Conservation (phyloP, 495 filamentous ascomycete genomes). For the Daldinia decipiens region DNA sequence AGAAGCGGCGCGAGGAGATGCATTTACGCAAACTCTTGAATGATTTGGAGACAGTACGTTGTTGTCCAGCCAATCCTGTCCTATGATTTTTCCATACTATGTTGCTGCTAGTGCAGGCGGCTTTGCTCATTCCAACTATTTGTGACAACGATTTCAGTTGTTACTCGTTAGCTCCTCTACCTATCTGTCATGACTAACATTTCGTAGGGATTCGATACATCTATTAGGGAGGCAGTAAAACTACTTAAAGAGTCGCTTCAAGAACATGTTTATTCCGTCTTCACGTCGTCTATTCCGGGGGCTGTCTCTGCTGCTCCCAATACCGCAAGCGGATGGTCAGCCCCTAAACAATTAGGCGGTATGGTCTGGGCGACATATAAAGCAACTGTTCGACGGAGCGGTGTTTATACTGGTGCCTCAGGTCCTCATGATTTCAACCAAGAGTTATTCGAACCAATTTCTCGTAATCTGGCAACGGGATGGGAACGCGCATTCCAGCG, state of each 20-base stretch:
- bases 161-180: neutral
- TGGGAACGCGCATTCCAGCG: constrained; percentile 68
- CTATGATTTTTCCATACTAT: neutral
- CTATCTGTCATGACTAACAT: neutral
- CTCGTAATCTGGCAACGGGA: constrained; percentile 58
- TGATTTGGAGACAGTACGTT: constrained; percentile 58
- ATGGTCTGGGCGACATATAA: constrained; percentile 68
- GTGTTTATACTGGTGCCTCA: constrained; percentile 48
- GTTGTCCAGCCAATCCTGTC: neutral
- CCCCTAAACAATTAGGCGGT: constrained; percentile 58
- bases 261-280: constrained; percentile 60
- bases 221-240: constrained; percentile 43
- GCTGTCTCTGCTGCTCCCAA: constrained; percentile 52
- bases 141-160: neutral
- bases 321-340: constrained; percentile 63
- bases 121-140: neutral
- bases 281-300: constrained; percentile 47
- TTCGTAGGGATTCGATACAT: constrained; percentile 49
- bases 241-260: constrained; percentile 53
- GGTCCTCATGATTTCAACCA: constrained; percentile 62
- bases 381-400: constrained; percentile 64
- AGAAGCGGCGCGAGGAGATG: constrained; percentile 54
- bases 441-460: constrained; percentile 63
- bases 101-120: neutral
- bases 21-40: constrained; percentile 56